Evolutionary conservation across 257 asterid species (phyloP).

Genomic region (Phtheirospermum japonicum): DNA sequence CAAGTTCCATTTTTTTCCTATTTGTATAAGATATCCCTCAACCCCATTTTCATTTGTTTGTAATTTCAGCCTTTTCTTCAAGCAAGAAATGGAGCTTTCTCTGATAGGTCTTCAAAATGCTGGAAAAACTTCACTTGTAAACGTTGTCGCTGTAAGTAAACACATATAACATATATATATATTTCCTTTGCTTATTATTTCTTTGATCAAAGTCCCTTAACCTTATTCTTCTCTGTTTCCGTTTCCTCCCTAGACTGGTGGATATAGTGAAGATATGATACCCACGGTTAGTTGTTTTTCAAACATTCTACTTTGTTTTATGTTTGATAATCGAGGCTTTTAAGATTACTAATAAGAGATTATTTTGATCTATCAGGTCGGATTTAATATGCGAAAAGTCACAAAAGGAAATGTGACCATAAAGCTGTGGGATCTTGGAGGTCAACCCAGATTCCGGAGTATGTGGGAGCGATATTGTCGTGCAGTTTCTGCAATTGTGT

Average conservation of each 20-base stretch:
- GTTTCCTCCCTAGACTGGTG: slow-evolving; percentile 70
- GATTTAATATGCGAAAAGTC: slow-evolving; percentile 95
- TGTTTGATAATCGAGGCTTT: slow-evolving; percentile 2
- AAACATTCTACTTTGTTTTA: slow-evolving; percentile 7
- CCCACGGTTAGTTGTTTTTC: slow-evolving; percentile 74
- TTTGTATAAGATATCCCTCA: background rate
- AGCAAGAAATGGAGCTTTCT: slow-evolving; percentile 99
- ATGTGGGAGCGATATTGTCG: slow-evolving; percentile 99
- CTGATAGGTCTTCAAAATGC: slow-evolving; percentile 97
- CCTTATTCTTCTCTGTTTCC: slow-evolving; percentile 14
- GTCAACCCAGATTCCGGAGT: slow-evolving; percentile 96
- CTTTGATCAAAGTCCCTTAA: slow-evolving; percentile 24
- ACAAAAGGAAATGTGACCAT: slow-evolving; percentile 96
- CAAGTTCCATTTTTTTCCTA: background rate
- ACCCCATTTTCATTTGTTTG: background rate
- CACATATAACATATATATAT: background rate
- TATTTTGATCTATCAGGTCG: slow-evolving; percentile 57
- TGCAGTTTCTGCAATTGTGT: slow-evolving; percentile 98
- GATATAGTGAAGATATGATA: slow-evolving; percentile 99
- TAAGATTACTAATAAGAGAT: slow-evolving; percentile 14
- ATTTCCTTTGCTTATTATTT: background rate
- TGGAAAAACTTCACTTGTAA: slow-evolving; percentile 98
- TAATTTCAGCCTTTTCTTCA: slow-evolving; percentile 79
- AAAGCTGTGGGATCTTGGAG: slow-evolving; percentile 99
- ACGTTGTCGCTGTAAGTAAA: slow-evolving; percentile 88